Conservation (phyloP, 805 yeast species). For the Pichia sporocuriosa region DNA sequence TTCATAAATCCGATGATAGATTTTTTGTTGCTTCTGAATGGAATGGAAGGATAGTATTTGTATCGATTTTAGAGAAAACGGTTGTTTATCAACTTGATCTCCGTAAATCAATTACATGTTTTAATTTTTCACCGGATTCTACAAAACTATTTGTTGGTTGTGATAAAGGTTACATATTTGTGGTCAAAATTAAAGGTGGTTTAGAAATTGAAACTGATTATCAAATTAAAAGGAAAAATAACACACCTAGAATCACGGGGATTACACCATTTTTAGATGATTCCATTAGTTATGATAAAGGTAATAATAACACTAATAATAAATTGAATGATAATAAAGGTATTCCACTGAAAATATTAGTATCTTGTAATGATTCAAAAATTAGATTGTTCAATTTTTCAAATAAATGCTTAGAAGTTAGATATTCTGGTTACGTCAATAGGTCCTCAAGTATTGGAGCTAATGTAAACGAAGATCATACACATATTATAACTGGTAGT, state of each 20-base stretch:
- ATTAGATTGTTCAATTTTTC: slow-evolving; percentile 57
- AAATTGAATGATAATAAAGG: background rate
- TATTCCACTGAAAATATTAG: slow-evolving; percentile 34
- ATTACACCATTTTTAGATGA: slow-evolving; percentile 41
- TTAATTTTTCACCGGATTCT: slow-evolving; percentile 61
- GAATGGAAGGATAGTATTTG: slow-evolving; percentile 67
- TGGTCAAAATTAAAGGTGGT: slow-evolving; percentile 48
- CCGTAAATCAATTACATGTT: slow-evolving; percentile 60
- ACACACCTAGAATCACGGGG: slow-evolving; percentile 68
- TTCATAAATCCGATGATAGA: slow-evolving; percentile 82
- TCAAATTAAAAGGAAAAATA: slow-evolving; percentile 38
- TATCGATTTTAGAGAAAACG: slow-evolving; percentile 74
- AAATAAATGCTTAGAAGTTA: slow-evolving; percentile 49
- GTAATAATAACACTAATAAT: background rate
- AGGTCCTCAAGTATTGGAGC: slow-evolving; percentile 69
- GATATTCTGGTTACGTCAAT: slow-evolving; percentile 70
- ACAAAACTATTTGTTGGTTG: slow-evolving; percentile 67
- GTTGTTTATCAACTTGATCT: slow-evolving; percentile 57
- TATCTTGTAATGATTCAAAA: slow-evolving; percentile 79
- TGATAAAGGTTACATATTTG: slow-evolving; percentile 60
- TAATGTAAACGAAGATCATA: slow-evolving; percentile 46
- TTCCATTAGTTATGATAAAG: background rate
- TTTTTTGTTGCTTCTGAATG: slow-evolving; percentile 79
- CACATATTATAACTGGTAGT: slow-evolving; percentile 66
- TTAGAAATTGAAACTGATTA: slow-evolving; percentile 41